Conservation (phyloP, 108 stramenopile species). For the Ochromonas danica region DNA sequence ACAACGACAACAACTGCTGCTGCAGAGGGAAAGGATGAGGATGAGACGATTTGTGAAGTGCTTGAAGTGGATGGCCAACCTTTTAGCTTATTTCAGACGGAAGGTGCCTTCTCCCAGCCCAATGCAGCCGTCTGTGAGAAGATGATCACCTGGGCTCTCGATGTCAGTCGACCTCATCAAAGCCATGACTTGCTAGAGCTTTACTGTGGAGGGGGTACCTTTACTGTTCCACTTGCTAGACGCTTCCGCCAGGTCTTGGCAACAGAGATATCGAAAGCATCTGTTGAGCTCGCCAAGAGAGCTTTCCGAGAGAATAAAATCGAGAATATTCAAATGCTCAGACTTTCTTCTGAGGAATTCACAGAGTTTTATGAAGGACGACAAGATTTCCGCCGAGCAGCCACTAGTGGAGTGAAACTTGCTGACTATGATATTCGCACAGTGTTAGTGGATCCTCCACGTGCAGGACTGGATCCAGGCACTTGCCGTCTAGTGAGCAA, state of each 20-base stretch:
- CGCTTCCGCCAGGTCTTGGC: constrained; percentile 37
- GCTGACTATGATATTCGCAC: constrained; percentile 27
- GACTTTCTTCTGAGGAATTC: constrained; percentile 35
- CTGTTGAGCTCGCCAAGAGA: constrained; percentile 4
- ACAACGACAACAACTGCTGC: too few species aligned
- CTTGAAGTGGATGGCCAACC: not conserved
- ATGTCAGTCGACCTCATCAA: not conserved
- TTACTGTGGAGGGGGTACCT: constrained; percentile 46
- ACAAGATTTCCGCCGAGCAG: constrained; percentile 31
- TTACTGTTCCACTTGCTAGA: constrained; percentile 7
- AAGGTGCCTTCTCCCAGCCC: constrained; percentile 37
- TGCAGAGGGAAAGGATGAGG: not conserved
- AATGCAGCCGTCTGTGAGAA: constrained; percentile 28
- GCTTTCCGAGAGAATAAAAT: not conserved
- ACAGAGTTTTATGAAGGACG: not conserved
- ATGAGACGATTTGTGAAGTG: not conserved
- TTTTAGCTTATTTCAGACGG: not conserved
- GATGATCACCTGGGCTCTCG: constrained; percentile 27
- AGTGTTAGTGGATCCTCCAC: constrained; percentile 44
- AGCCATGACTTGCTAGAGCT: constrained; percentile 41
- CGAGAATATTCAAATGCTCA: constrained; percentile 21
- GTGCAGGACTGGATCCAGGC: constrained; percentile 36
- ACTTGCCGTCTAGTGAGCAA: constrained; percentile 1
- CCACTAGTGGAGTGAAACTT: constrained; percentile 20
- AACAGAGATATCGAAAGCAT: constrained; percentile 32